Evolutionary conservation across 2,329 filamentous ascomycete species (phyloP), one percentile per base, ranked within the genome.

Genomic region (Coleophoma crateriformis): DNA sequence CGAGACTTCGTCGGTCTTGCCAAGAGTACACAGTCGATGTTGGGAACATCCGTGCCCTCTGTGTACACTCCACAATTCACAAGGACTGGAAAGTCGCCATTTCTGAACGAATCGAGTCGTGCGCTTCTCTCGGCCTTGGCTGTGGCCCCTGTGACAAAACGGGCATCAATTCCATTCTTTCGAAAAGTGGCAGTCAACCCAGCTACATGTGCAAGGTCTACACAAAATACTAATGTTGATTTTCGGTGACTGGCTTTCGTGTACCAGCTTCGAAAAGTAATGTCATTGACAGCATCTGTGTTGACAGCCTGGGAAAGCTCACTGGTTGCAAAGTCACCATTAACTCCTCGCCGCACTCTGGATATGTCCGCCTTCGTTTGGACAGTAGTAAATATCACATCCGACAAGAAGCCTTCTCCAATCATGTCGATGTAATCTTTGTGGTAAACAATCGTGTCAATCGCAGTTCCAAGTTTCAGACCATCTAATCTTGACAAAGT

Each of bases 41-140:
- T 96, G 6, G 95, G 94, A 33, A 99, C 96, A 62, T 99, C 94
- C 1, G 94, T 99, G 2, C 94, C 94, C 71, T 99, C 94, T 0
- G 92, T 97, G 62, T 96, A 97, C 38, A 99, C 88, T 8, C 91
- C 91, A 63, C 94, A 97, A 65, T 99, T 99, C 46, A 99, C 71
- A 13, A 99, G 76, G 1, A 99, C 89, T 0, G 90, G 89, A 54
- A 88, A 97, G 40, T 90, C 79, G 7, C 84, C 79, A 2, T 73
- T 76, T 56, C 79, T 87, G 68, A 99, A 99, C 2, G 80, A 81
- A 33, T 88, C 83, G 2, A 99, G 75, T 1, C 81, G 81, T 46
- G 85, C 76, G 46, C 81, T 78, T 41, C 94, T 81, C 46, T 85
- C 75, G n/a, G 79, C 67, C 51, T 80, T 82, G 8, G 79, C 76